Evolutionary conservation across 176 grass and related monocot genomes (phyloP), one percentile per base, ranked within the genome.

Genomic region (Thalia dealbata): DNA sequence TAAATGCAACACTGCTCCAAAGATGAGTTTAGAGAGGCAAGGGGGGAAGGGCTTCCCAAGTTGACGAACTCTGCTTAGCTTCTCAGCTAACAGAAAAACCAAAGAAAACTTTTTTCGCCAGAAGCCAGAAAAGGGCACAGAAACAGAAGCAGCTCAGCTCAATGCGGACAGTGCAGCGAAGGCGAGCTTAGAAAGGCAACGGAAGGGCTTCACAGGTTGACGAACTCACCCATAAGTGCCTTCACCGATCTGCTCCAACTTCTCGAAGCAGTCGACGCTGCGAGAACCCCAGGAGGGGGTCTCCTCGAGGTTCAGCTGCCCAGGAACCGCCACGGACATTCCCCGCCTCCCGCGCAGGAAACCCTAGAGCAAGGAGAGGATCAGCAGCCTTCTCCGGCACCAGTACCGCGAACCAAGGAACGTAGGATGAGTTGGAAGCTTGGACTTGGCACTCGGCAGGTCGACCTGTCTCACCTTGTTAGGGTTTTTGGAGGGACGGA

Each of bases 181-280:
- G 4, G 27, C 3, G 41, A 21, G 1, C 41, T 73, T 22, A 22
- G 29, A 73, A 16, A 4, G 8, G 52, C 8, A 18, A 64, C 51
- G 10, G 19, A 56, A 69, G 63, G 30, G 27, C 21, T 27, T 66
- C 22, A 11, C 13, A 22, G 12, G 73, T 3, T 3, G 8, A 63
- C 15, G 29, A 21, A 70, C 79, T 52, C 52, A 92, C 90, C 90
- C 90, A 52, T 84, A 86, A 13, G 90, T 88, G 52, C 90, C 90
- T 81, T 92, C 81, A 29, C 86, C 90, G 61, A 92, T 86, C 78
- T 92, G 86, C 83, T 92, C 81, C 51, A 92, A 78, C 70, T 86
- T 92, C 81, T 92, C 81, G 71, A 92, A 88, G 78, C 86, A 88
- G 25, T 92, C 86, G 14, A 92, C 83, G 54, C 86, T 71, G 50